Evolutionary conservation across 1,139 yeast genomes (phyloP).

Genomic region (Pichia sp.): DNA sequence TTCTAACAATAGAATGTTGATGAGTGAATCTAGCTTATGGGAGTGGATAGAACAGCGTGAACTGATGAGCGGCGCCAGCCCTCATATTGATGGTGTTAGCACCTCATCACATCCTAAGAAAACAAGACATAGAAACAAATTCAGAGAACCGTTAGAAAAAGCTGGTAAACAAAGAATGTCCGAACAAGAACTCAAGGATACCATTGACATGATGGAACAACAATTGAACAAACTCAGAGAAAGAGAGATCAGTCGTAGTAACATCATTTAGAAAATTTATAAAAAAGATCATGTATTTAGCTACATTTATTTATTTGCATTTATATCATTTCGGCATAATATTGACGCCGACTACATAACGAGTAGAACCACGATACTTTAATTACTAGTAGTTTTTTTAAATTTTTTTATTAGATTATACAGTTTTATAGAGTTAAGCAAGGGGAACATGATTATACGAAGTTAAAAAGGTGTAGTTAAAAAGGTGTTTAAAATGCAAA

Average conservation of each 20-base stretch:
- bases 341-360: too few species aligned
- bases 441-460: too few species aligned
- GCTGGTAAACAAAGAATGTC: constrained; percentile 14
- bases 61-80: constrained; percentile 11
- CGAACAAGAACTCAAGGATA: constrained; percentile 26
- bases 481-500: too few species aligned
- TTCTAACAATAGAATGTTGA: constrained; percentile 35
- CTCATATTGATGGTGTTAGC: background rate
- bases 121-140: background rate
- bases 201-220: constrained; percentile 26
- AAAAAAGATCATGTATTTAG: too few species aligned
- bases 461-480: too few species aligned
- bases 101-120: background rate
- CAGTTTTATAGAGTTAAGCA: too few species aligned
- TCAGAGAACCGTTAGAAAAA: constrained; percentile 1
- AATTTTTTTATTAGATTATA: too few species aligned
- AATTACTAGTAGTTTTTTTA: too few species aligned
- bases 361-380: too few species aligned
- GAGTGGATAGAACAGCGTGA: constrained; percentile 68
- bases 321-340: background rate
- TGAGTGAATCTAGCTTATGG: constrained; percentile 73
- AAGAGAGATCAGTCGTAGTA: constrained; percentile 3
- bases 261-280: background rate
- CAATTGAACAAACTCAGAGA: constrained; percentile 24
- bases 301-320: too few species aligned